Base-by-base conservation (phyloP, 2,329 filamentous ascomycete species). In the Alternaria incomplexa region DNA sequence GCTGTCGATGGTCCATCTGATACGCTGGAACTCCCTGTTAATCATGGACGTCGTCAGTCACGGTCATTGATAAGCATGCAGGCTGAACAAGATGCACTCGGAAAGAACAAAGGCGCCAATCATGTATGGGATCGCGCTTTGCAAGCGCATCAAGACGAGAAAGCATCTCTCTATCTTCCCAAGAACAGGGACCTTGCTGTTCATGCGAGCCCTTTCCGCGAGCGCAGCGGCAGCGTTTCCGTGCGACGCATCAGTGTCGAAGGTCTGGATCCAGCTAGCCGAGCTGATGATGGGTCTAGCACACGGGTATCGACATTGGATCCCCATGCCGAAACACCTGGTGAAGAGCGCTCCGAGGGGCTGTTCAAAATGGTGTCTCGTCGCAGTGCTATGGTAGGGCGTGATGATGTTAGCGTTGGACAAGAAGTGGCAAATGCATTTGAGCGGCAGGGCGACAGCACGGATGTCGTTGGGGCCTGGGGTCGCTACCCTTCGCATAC, bases 401-500 rank as follows among this genome's bases (percentile, higher is more conserved):
- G 50, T 9, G 52, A 57, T 15, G 64, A 67, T 43, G 10, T 59
- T 4, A 58, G 47, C 3, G 15, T 59, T 5, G 61, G 52, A 11
- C 57, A 67, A 17, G 70, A 71, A 5, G 20, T 72, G 1, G 65
- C 70, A 8, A 36, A 52, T 23, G 70, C 56, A 12, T 78, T 74
- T 30, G 67, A 76, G 26, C 73, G 56, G 32, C 77, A 78, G 55
- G 68, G 66, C 13, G 76, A 79, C 36, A 62, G 58, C 17, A 32
- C 36, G 13, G 66, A 72, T 1, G 63, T 73, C 23, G 69, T 78
- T 4, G 77, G 79, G n/a, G 75, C 82, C 3, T 85, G 83, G 83
- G 78, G 81, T 25, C 77, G 80, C 3, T 85, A 81, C 45, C 82
- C 83, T 1, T 83, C 81, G 6, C 82, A 85, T 60, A 82, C 79